Base-by-base conservation (phyloP, 2,329 filamentous ascomycete genomes). In the Zasmidium citrigriseum region DNA sequence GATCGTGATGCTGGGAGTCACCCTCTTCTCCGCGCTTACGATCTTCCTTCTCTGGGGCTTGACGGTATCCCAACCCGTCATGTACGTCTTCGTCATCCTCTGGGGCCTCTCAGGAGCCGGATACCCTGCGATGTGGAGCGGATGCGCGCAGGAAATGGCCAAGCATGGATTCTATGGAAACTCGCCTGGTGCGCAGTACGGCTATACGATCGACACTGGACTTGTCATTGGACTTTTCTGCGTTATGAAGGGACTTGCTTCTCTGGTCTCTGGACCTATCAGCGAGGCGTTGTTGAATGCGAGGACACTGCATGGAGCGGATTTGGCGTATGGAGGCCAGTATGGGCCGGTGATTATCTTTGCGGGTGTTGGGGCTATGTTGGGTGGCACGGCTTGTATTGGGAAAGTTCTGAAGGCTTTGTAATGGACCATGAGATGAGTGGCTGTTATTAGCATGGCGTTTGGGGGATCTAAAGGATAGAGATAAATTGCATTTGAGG, bases 41-140 rank as follows among this genome's bases (percentile, higher is more conserved):
- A 72, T 76, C 4, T 77, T 80, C 60, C 63, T 79, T 18, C 68
- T 82, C 24, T 81, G 80, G 71, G 78, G 78, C 14, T 63, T 80
- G 1, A 73, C 76, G 1, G 79, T 77, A 10, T 74, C 68, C 20
- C 58, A 78, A 34, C 58, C 74, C n/a, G 68, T 71, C 57, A 63
- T 80, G 0, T 78, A 77, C 58, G 60, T 77, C 41, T 79, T 80
- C 58, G 73, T 60, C 70, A 73, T 75, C 54, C 71, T 66, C 9
- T 83, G 67, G 46, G 77, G 77, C 4, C 68, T 75, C 1, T 76
- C 75, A 51, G 76, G 75, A 7, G 76, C 76, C 11, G 72, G 70
- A 7, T 75, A 70, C 56, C 67, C 71, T 4, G 73, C 71, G 24
- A 72, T 72, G 2, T 80, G 25, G 74, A 53, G 63, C 2, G 68